These are phyloP conservation scores for Kwoniella mangroviensis DNA, from an alignment of 768 basidiomycete genomes.

Conservation along the genomic window DNA sequence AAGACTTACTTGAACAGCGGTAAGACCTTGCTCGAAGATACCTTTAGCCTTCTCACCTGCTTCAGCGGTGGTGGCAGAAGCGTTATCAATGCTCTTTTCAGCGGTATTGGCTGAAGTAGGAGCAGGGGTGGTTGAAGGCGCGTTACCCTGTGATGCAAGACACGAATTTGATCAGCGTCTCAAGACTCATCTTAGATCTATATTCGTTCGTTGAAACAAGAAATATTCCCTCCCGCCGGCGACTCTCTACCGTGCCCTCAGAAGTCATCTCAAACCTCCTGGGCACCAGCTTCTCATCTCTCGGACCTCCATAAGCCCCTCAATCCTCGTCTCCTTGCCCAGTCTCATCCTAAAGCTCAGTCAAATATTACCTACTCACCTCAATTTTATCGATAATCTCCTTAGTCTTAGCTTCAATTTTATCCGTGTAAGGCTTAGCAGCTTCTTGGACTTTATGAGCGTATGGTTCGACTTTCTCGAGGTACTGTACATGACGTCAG, in stretches of 20 bases:
- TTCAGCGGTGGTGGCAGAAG: slow-evolving; percentile 23
- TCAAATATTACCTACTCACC: slow-evolving; percentile 20
- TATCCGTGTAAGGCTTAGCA: slow-evolving; percentile 53
- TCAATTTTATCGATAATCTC: slow-evolving; percentile 52
- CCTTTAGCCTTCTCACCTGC: slow-evolving; percentile 35
- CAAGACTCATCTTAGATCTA: background rate
- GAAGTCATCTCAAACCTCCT: too few species aligned
- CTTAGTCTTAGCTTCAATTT: slow-evolving; percentile 47
- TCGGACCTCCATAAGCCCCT: background rate
- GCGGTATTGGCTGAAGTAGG: slow-evolving; percentile 23
- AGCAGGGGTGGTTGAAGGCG: slow-evolving; percentile 20
- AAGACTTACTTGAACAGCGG: slow-evolving; percentile 37
- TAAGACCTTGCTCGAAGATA: slow-evolving; percentile 37
- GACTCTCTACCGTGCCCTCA: too few species aligned
- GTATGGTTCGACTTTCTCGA: slow-evolving; percentile 45
- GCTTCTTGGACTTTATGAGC: slow-evolving; percentile 49
- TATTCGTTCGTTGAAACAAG: too few species aligned
- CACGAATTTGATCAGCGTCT: background rate
- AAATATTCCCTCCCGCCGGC: too few species aligned
- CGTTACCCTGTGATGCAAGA: slow-evolving; percentile 18
- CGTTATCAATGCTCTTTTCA: slow-evolving; percentile 17
- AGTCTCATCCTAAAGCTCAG: background rate
- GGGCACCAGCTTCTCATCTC: too few species aligned
- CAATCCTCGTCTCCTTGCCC: background rate
- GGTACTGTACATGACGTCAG: slow-evolving; percentile 25